These are phyloP conservation scores for Coemansia sp. DNA, from an alignment of 192 early-diverging fungal genomes.

Conservation along the genomic window DNA sequence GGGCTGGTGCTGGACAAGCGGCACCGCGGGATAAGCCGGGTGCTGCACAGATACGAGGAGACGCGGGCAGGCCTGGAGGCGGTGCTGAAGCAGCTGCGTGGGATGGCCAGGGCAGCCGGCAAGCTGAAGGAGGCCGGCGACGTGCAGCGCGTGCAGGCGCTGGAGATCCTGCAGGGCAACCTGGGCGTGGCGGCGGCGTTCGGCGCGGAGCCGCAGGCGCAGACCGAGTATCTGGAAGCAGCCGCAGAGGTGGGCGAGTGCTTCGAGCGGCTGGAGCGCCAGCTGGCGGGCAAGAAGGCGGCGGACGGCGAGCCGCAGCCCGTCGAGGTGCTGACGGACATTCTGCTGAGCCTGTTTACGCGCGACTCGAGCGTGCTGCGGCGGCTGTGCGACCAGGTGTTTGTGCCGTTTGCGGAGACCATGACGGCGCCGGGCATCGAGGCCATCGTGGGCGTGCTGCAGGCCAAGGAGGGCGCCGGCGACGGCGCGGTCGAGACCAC, in stretches of 20 bases:
- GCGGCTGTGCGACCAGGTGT: constrained; percentile 75
- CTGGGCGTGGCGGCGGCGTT: constrained; percentile 37
- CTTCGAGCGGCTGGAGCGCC: constrained; percentile 63
- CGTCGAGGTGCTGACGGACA: constrained; percentile 92
- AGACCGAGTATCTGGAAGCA: constrained; percentile 53
- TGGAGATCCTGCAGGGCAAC: constrained; percentile 41
- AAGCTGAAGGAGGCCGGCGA: constrained; percentile 1
- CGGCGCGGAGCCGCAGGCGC: constrained; percentile 63
- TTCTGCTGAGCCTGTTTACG: constrained; percentile 83
- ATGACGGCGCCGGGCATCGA: constrained; percentile 76
- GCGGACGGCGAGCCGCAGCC: constrained; percentile 65
- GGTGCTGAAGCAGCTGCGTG: constrained; percentile 11
- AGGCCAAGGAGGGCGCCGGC: constrained; percentile 59
- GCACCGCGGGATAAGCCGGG: background rate
- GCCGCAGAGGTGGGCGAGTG: constrained; percentile 75
- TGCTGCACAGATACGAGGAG: constrained; percentile 17
- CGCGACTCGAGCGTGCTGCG: constrained; percentile 75
- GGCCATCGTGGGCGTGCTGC: constrained; percentile 69
- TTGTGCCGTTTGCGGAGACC: constrained; percentile 74
- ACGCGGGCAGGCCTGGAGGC: constrained; percentile 11
- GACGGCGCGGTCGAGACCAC: constrained; percentile 57
- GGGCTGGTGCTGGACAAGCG: constrained; percentile 25
- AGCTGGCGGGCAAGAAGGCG: constrained; percentile 30
- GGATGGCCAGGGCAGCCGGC: constrained; percentile 9
- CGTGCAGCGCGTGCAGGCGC: constrained; percentile 28